phyloP scores from a whole-genome alignment of 2,329 filamentous ascomycete species.

The Berkeleyomyces rouxiae region DNA sequence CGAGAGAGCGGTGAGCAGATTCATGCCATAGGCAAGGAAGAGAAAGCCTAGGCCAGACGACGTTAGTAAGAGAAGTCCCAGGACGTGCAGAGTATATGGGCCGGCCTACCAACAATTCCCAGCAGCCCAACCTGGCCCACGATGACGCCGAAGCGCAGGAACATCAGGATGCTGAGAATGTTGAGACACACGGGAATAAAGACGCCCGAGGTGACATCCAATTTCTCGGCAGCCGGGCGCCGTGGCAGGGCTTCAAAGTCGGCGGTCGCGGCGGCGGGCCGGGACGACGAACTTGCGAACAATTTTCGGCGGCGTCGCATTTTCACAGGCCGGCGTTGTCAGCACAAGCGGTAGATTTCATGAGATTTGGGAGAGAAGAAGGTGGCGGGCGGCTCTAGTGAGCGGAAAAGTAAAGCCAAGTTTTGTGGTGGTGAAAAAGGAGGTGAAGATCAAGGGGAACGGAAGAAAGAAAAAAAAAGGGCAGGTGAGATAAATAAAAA shows the following conservation, averaged over 20 bases:
- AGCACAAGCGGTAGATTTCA: neutral
- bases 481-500: neutral
- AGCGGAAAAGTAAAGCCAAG: neutral
- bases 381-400: neutral
- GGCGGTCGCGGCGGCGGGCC: neutral
- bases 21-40: conserved; percentile 58
- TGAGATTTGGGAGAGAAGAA: neutral
- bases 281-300: neutral
- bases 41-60: conserved; percentile 41
- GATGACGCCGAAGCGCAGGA: conserved; percentile 73
- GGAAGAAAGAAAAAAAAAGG: neutral
- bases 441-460: neutral
- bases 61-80: neutral
- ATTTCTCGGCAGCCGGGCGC: conserved; percentile 32
- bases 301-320: conserved; percentile 4
- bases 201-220: conserved; percentile 62
- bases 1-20: conserved; percentile 71
- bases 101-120: conserved; percentile 54
- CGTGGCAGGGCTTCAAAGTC: neutral
- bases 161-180: conserved; percentile 83
- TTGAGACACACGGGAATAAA: conserved; percentile 83
- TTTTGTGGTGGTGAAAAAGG: neutral
- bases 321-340: neutral
- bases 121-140: conserved; percentile 64
- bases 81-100: neutral